Evolutionary conservation across 2,329 filamentous ascomycete genomes (phyloP), one percentile per base, ranked within the genome.

Genomic region (Colletotrichum lentis): DNA sequence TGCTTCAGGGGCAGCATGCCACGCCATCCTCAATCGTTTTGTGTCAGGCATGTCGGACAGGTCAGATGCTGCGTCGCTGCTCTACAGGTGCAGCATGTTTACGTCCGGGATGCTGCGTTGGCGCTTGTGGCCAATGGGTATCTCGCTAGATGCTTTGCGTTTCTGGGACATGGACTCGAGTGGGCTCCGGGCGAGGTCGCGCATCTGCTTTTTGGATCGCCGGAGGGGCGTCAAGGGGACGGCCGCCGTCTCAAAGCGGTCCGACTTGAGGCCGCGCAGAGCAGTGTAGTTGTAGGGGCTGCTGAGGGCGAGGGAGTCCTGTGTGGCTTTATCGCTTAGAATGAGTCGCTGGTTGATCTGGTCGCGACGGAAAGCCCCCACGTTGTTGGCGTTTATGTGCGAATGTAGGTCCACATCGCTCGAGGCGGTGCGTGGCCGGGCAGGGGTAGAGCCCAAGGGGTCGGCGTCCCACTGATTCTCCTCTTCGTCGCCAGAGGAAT

Each of bases 331-430:
- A 74, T 85, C 86, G 78, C 85, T 88, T 70, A 85, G 77, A 67
- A 88, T 86, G 68, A 88, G 80, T 72, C 87, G 84, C 74, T 87
- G 84, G 75, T 87, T 86, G 82, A 82, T 88, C 76, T 87, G 88
- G 77, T 87, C 90, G 71, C 83, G 87, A 64, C 91, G 91, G 83
- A 96, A 96, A 1, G 92, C 91, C 44, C 91, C 91, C 43, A 96
- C 91, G 16, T 90, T 87, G 64, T 89, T 86, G 10, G 84, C 79
- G 67, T 87, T 87, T 71, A 88, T 86, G 73, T 91, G 88, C 46
- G 94, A 87, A 12, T 79, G 76, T 10, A 81, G 75, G 44, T 83
- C 80, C 20, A 77, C 76, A 70, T 88, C 83, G 73, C 82, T 82
- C 37, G 79, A 78, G 44, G 82, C 78, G 43, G 84, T 84, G n/a